Base-by-base conservation (phyloP, 2,329 filamentous ascomycete species). In the Colletotrichum horii region DNA sequence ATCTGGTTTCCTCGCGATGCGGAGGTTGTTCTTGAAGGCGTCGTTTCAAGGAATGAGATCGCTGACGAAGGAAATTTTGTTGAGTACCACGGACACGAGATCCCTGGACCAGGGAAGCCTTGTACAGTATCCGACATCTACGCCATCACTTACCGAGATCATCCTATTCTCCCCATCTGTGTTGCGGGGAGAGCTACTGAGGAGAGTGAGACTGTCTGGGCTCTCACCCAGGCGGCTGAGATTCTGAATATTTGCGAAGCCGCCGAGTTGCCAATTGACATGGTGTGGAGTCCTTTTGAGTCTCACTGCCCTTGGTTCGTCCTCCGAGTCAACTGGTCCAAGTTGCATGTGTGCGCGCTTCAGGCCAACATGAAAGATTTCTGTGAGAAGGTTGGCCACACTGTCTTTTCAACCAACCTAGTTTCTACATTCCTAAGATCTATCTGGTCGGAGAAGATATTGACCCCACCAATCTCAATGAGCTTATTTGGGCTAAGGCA, bases 241-340 rank as follows among this genome's bases (percentile, higher is more conserved):
- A 12, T 56, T 28, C 52, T 56, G 2, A 24, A 24, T 8, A 24
- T 28, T 26, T 56, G 52, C 55, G 14, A 58, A 28, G 8, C 14
- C 22, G 26, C 22, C 24, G 22, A 28, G 26, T 15, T 58, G 22
- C 55, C 55, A 16, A 58, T 58, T 16, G 9, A 58, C 15, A 28
- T 26, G 16, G 15, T 66, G 14, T 16, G 16, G 16, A 36, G 30
- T 24, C 32, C 87, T 1, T 86, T 85, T 3, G 84, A 88, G 71
- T 85, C 89, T 22, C 79, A 81, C 22, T 24, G 11, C 78, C 82
- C 9, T 85, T 1, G 88, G 88, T 83, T 84, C 1, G 87, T 83
- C 0, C 78, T 93, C 80, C 87, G 91, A 75, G 88, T 92, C 26
- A 91, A 93, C 80, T 89, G 87, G 2, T 84, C 85, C 8, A 89